Evolutionary conservation across 192 early-diverging fungal species (phyloP).

Genomic region (Irineochytrium annulatum): DNA sequence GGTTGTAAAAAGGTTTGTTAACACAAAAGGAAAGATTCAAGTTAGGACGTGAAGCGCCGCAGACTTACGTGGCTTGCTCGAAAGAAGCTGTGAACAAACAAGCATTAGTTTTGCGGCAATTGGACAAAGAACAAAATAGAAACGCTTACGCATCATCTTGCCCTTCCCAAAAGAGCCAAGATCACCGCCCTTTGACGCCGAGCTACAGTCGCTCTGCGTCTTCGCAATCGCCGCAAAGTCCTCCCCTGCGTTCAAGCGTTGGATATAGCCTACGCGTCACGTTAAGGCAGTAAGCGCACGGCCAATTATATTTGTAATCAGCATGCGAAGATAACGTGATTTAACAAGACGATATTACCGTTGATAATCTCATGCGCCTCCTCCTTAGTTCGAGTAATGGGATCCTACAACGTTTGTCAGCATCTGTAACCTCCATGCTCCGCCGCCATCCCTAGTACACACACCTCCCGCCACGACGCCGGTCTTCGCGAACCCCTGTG

Average conservation of each 20-base stretch:
- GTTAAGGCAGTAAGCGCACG: no score
- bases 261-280: slow-evolving; percentile 59
- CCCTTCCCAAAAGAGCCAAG: slow-evolving; percentile 81
- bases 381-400: slow-evolving; percentile 88
- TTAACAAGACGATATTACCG: slow-evolving; percentile 1
- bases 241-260: slow-evolving; percentile 60
- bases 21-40: background rate
- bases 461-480: slow-evolving; percentile 83
- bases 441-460: background rate
- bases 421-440: background rate
- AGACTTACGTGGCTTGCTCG: slow-evolving; percentile 68
- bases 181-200: slow-evolving; percentile 85
- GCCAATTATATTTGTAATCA: no score
- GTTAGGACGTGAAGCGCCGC: no score
- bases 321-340: background rate
- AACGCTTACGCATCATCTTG: slow-evolving; percentile 72
- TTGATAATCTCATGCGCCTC: slow-evolving; percentile 74
- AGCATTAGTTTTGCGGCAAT: background rate
- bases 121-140: slow-evolving; percentile 6
- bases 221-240: slow-evolving; percentile 70
- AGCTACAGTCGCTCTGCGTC: slow-evolving; percentile 85
- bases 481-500: slow-evolving; percentile 80
- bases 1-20: background rate
- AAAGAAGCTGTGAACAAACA: slow-evolving; percentile 53
- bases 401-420: slow-evolving; percentile 40